Conservation (phyloP, 352 stramenopile species). For the Albugo laibachii region DNA sequence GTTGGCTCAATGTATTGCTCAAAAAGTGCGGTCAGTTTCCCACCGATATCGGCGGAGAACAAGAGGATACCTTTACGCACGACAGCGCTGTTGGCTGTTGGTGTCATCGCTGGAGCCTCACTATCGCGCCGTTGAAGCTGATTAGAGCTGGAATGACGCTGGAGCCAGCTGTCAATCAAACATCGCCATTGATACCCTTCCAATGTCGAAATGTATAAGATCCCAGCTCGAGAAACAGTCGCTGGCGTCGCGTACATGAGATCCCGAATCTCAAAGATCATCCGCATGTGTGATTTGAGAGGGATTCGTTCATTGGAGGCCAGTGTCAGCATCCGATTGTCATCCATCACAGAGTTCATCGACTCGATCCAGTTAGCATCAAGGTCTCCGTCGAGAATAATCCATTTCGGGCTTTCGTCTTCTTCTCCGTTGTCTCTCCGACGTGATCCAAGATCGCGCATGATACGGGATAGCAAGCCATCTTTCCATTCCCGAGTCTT, state of each 20-base stretch:
- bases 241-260: slow-evolving; percentile 89
- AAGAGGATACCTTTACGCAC: slow-evolving; percentile 15
- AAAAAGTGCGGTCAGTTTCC: slow-evolving; percentile 77
- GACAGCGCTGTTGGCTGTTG: too few relatives aligned
- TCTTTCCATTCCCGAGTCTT: slow-evolving; percentile 94
- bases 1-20: slow-evolving; percentile 84
- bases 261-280: slow-evolving; percentile 96
- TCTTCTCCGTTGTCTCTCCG: slow-evolving; percentile 76
- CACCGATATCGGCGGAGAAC: slow-evolving; percentile 50
- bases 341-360: slow-evolving; percentile 96
- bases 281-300: slow-evolving; percentile 90
- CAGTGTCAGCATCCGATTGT: slow-evolving; percentile 92
- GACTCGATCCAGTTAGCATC: slow-evolving; percentile 97
- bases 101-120: slow-evolving; percentile 32
- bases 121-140: slow-evolving; percentile 22
- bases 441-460: slow-evolving; percentile 86
- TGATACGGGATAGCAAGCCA: slow-evolving; percentile 87
- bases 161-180: slow-evolving; percentile 86
- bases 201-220: slow-evolving; percentile 91
- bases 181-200: slow-evolving; percentile 90
- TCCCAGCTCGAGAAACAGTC: slow-evolving; percentile 88
- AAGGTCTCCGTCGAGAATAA: slow-evolving; percentile 91
- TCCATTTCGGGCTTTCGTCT: slow-evolving; percentile 91
- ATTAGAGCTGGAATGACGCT: slow-evolving; percentile 31
- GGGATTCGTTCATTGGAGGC: slow-evolving; percentile 94